Base-by-base conservation (phyloP, 768 basidiomycete genomes). In the Dentipellis sp. region DNA sequence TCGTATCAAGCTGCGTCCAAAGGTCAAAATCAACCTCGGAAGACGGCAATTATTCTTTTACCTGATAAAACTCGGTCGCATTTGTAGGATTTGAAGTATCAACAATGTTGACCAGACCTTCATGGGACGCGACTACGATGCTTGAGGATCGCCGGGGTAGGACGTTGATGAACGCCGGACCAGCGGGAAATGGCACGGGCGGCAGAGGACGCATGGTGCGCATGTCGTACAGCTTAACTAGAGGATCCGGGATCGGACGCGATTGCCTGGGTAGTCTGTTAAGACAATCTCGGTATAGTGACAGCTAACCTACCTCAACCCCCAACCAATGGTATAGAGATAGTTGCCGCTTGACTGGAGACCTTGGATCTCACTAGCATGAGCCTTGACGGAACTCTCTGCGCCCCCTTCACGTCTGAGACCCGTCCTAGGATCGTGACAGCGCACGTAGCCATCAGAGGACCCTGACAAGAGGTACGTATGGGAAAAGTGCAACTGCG, bases 161-260 rank as follows among this genome's bases (percentile, higher is more conserved):
- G 23, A 88, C 67, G 50, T 87, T 83, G 59, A 94, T 86, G 67
- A 94, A 94, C 1, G 89, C 81, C 1, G 95, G 94, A 0, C 88
- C 88, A 10, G 85, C 80, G 5, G 91, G 82, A 68, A 97, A 97
- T 1, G 91, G 83, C 34, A 97, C 78, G 0, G 95, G 92, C 2
- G 91, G 79, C 2, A 97, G 76, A 0, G 92, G 77, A 40, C 82
- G 79, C 75, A 97, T 81, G 21, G 79, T 90, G 34, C 95, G 86
- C 34, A 91, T 64, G 68, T 99, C 95, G 63, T 88, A 97, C 11
- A 97, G 77, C 71, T 95, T 97, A 60, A 99, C 91, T 36, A 94
- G 75, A 2, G 93, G 91, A 67, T 97, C 95, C 0, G 91, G 88
- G 54, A 87, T 80, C 4, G 94, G 92, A 49, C 88, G 84, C 7